phyloP scores from a whole-genome alignment of 2,329 filamentous ascomycete genomes.

The Phialocephala subalpina region DNA sequence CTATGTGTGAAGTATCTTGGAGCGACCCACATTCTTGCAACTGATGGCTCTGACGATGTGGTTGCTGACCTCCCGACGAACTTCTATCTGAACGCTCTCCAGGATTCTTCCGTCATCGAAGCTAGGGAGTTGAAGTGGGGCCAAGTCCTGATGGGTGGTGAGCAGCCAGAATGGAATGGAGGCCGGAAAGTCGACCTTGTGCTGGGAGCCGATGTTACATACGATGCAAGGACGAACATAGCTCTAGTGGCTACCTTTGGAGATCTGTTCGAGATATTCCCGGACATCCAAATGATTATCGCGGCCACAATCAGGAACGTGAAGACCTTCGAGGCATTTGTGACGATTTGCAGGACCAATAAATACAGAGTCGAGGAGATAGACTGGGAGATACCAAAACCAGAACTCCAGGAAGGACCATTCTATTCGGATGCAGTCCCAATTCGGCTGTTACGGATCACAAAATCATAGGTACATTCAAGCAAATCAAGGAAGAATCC shows the following conservation, averaged over 20 bases:
- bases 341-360: slow-evolving; percentile 57
- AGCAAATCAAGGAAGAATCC: no score
- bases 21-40: slow-evolving; percentile 67
- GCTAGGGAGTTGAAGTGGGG: slow-evolving; percentile 63
- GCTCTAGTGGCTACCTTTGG: slow-evolving; percentile 70
- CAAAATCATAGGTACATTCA: slow-evolving; percentile 23
- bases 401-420: slow-evolving; percentile 61
- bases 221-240: slow-evolving; percentile 71
- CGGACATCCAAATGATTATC: slow-evolving; percentile 67
- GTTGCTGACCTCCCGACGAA: slow-evolving; percentile 73
- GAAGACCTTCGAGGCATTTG: slow-evolving; percentile 72
- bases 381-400: slow-evolving; percentile 50
- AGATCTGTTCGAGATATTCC: slow-evolving; percentile 66
- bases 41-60: slow-evolving; percentile 78
- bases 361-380: slow-evolving; percentile 53
- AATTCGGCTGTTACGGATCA: slow-evolving; percentile 63
- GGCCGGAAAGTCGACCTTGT: slow-evolving; percentile 63
- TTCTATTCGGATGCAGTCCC: slow-evolving; percentile 69
- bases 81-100: slow-evolving; percentile 71
- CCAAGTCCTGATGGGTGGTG: slow-evolving; percentile 41
- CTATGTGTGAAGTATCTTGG: slow-evolving; percentile 74
- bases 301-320: slow-evolving; percentile 76
- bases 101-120: slow-evolving; percentile 59
- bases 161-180: slow-evolving; percentile 52
- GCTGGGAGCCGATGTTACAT: slow-evolving; percentile 81